Evolutionary conservation across 805 yeast species (phyloP).

Genomic region (Sugiyamaella floridensis): DNA sequence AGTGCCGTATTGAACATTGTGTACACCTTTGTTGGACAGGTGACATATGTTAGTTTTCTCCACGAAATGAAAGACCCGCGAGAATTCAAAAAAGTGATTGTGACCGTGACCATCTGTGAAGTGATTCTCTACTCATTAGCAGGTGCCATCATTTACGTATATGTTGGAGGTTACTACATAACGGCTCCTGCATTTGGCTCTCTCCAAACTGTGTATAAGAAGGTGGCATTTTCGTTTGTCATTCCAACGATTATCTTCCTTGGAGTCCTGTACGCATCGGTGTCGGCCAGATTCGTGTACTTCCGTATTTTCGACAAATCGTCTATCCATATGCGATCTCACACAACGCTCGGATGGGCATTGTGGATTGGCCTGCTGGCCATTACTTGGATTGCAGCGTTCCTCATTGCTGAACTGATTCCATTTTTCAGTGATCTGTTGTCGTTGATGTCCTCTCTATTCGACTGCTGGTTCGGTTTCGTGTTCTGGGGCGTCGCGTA

Average conservation of each 20-base stretch:
- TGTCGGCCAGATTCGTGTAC: slow-evolving; percentile 47
- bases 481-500: slow-evolving; percentile 57
- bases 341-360: slow-evolving; percentile 47
- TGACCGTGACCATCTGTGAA: slow-evolving; percentile 46
- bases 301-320: slow-evolving; percentile 37
- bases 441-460: slow-evolving; percentile 52
- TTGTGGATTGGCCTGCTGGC: slow-evolving; percentile 43
- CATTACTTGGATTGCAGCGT: slow-evolving; percentile 45
- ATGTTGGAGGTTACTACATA: slow-evolving; percentile 46
- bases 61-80: slow-evolving; percentile 51
- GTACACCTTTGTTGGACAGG: slow-evolving; percentile 59
- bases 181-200: slow-evolving; percentile 58
- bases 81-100: slow-evolving; percentile 52
- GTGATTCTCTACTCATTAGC: slow-evolving; percentile 45
- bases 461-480: slow-evolving; percentile 62
- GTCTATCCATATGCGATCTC: slow-evolving; percentile 40
- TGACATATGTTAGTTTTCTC: slow-evolving; percentile 56
- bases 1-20: slow-evolving; percentile 51
- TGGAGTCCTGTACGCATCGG: slow-evolving; percentile 50
- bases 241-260: slow-evolving; percentile 51
- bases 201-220: slow-evolving; percentile 40
- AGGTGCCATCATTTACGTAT: slow-evolving; percentile 53
- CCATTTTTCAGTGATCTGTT: slow-evolving; percentile 57
- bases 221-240: slow-evolving; percentile 53
- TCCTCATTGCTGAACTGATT: slow-evolving; percentile 54